phyloP scores from a whole-genome alignment of 176 grass and related monocot species.

The Paspalum notatum region DNA sequence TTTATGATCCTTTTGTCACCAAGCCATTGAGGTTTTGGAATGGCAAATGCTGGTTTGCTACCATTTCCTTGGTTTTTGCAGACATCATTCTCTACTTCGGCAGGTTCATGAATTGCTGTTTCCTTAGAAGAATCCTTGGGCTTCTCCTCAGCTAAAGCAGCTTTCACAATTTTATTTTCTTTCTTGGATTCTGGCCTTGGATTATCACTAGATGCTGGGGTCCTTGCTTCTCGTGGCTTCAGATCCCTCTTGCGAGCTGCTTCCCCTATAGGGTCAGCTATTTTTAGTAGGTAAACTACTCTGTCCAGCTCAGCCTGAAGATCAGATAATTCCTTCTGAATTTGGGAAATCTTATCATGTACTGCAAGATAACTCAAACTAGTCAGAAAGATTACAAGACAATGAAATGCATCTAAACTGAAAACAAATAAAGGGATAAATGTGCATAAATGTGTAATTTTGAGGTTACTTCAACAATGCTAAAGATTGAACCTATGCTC shows the following conservation, averaged over 20 bases:
- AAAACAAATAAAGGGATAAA: slow-evolving; percentile 14
- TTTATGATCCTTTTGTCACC: slow-evolving; percentile 64
- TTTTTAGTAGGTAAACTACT: slow-evolving; percentile 85
- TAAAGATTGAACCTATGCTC: slow-evolving; percentile 5
- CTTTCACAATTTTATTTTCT: slow-evolving; percentile 41
- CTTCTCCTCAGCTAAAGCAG: slow-evolving; percentile 23
- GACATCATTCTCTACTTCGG: slow-evolving; percentile 26
- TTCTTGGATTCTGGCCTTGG: slow-evolving; percentile 40
- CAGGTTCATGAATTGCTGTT: slow-evolving; percentile 26
- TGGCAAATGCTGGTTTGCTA: slow-evolving; percentile 52
- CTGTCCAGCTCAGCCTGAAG: slow-evolving; percentile 77
- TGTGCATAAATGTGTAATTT: slow-evolving; percentile 18
- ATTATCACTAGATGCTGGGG: slow-evolving; percentile 32
- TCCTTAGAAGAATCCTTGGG: slow-evolving; percentile 46
- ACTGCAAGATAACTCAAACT: slow-evolving; percentile 53
- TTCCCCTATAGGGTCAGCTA: slow-evolving; percentile 95
- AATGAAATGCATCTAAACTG: slow-evolving; percentile 11
- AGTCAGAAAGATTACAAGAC: slow-evolving; percentile 20
- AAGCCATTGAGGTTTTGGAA: slow-evolving; percentile 91
- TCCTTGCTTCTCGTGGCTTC: slow-evolving; percentile 49
- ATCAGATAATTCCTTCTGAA: slow-evolving; percentile 81
- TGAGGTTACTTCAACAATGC: neutral
- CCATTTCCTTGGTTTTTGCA: slow-evolving; percentile 47
- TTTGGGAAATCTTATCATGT: slow-evolving; percentile 63
- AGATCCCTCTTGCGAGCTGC: slow-evolving; percentile 72